Base-by-base conservation (phyloP, 225 moss, liverwort and hornwort species). In the Polytrichum commune region DNA sequence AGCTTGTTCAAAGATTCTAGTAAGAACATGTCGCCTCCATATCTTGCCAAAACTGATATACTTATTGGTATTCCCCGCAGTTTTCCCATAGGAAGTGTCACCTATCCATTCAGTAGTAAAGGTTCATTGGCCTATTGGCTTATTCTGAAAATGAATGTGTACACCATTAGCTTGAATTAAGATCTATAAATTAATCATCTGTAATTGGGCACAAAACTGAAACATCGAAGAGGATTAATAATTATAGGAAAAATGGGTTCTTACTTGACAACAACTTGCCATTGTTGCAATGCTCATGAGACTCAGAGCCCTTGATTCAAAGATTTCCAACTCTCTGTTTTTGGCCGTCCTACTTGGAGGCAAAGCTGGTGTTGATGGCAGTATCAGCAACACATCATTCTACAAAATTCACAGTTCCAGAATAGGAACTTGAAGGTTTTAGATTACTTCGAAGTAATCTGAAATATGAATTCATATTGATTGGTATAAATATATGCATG, bases 231-330 rank as follows among this genome's bases (percentile, higher is more conserved):
- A 13, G 46, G 13, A 13, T 46, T 46, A 16, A 13, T 46, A 46
- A 9, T 46, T 16, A 0, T 3, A 13, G 38, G 38, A 38, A 38
- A 10, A 38, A 13, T 46, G 46, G 46, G 46, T 64, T 69, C 80
- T 78, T 71, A 86, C 83, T 71, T 86, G 83, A 78, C 86, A 86
- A 58, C 83, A 86, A 71, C 86, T 76, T 65, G 80, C 75, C 86
- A 80, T 80, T 22, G 73, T 73, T 73, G 83, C 83, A 71, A 86
- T 57, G 65, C 86, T 86, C 20, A 86, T 68, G 64, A 83, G 71
- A 74, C 80, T 83, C 80, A 83, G 76, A 53, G 86, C 78, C 74
- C 83, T 80, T 23, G 86, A 77, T 72, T 86, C 86, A 76, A 86
- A 86, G 60, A 77, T 64, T 65, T 86, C 85, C 77, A 86, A 69